A percentile compares a stretch with the other conserved stretches of the same genome.
These are phyloP conservation scores for Penicillium sp. DNA, from an alignment of 2,329 filamentous ascomycete genomes.

Conservation along the genomic window DNA sequence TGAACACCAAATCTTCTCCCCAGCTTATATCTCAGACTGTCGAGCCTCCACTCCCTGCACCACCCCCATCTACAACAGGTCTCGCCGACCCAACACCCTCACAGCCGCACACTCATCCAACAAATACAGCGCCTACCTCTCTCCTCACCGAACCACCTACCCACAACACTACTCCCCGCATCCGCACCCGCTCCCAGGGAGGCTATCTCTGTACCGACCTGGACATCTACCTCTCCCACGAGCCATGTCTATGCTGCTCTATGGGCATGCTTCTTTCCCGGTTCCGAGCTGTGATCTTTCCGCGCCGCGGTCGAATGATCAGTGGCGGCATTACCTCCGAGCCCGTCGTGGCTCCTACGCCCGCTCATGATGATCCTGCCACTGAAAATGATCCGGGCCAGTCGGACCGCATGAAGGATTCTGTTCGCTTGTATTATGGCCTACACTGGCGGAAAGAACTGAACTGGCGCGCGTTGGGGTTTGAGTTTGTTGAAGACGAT, in stretches of 20 bases:
- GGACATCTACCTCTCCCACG: slow-evolving; percentile 89
- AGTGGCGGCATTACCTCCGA: slow-evolving; percentile 82
- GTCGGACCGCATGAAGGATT: not conserved
- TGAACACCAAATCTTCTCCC: slow-evolving; percentile 5
- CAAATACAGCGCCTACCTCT: not conserved
- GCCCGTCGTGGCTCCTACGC: slow-evolving; percentile 25
- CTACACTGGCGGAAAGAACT: slow-evolving; percentile 58
- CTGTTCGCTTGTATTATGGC: slow-evolving; percentile 44
- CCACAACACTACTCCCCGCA: slow-evolving; percentile 49
- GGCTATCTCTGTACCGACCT: slow-evolving; percentile 92
- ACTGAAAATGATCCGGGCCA: slow-evolving; percentile 11
- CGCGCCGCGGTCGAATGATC: slow-evolving; percentile 58
- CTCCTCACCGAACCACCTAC: not conserved
- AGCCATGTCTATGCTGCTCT: slow-evolving; percentile 92
- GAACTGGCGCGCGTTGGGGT: slow-evolving; percentile 47
- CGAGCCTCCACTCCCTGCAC: slow-evolving; percentile 11
- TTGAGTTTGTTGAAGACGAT: slow-evolving; percentile 39
- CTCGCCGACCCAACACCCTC: slow-evolving; percentile 1
- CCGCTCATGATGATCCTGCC: slow-evolving; percentile 2
- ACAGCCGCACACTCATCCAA: not conserved
- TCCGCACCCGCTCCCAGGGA: slow-evolving; percentile 65
- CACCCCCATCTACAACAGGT: slow-evolving; percentile 7
- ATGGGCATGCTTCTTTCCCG: slow-evolving; percentile 95
- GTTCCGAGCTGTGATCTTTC: slow-evolving; percentile 78
- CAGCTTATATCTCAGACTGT: slow-evolving; percentile 14